Evolutionary conservation across 306 rosid genomes (phyloP).

Genomic region (Senna siamea): DNA sequence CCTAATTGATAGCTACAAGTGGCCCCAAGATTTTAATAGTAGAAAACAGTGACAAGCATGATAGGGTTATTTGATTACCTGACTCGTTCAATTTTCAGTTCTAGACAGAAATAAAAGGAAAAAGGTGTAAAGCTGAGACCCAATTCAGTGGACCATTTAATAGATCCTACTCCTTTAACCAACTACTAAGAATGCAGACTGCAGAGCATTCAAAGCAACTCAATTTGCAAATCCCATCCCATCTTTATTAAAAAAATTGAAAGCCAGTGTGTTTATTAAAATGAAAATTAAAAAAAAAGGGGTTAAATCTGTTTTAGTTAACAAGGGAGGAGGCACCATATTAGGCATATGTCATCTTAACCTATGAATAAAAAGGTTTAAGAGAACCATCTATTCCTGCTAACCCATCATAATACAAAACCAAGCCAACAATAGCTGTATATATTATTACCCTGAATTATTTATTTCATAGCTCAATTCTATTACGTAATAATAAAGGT

Average conservation of each 20-base stretch:
- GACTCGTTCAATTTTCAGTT: neutral
- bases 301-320: too few species aligned
- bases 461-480: neutral
- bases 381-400: neutral
- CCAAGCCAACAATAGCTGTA: neutral
- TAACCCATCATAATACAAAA: neutral
- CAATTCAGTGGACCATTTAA: neutral
- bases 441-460: neutral
- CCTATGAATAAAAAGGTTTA: neutral
- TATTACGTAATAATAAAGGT: neutral
- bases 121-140: neutral
- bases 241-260: too few species aligned
- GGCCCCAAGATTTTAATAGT: neutral
- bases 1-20: neutral
- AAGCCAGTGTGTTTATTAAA: too few species aligned
- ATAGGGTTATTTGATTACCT: neutral
- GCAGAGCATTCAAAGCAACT: neutral
- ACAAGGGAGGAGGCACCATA: too few species aligned
- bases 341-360: neutral
- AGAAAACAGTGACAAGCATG: neutral
- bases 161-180: neutral
- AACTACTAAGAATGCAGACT: neutral
- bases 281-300: too few species aligned
- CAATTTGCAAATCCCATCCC: too few species aligned
- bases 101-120: neutral